Evolutionary conservation across 805 yeast genomes (phyloP), one percentile per base, ranked within the genome.

Genomic region (Kazachstania taianensis): DNA sequence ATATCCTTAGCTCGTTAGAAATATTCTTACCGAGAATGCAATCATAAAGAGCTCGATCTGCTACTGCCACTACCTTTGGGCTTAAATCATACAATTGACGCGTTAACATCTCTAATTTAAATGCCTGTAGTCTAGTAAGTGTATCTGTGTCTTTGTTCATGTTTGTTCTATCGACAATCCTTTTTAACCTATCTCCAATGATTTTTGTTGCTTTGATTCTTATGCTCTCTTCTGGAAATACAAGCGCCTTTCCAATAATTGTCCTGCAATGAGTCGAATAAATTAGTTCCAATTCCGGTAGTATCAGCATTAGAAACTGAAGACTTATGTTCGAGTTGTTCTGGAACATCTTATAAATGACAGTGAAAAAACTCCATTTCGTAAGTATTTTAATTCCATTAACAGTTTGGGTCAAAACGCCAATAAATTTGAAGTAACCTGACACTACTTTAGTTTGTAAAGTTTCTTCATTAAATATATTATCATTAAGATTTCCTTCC

Each of bases 351-450:
- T 83, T 83, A 47, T 81, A 78, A 35, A 86, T 65, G 59, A 83
- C 76, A 39, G 79, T 86, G 58, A 84, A 83, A 40, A 89, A 69
- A 46, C 86, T 81, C 92, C 94, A 83, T 42, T 81, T 76, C 34
- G 76, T 81, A 39, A 92, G 53, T 45, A 89, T 65, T 30, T 66
- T 66, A 17, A 82, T 56, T 1, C 98, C 98, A 32, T 70, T 66
- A 0, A 61, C 52, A 26, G 72, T 67, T 2, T 68, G 59, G 3
- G 86, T 73, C 13, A 92, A 58, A 0, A 78, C 75, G 0, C 96
- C 96, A 8, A 92, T 57, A 50, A 89, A 72, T 39, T 73, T 70
- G 43, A 92, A 72, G 53, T 87, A 89, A 0, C 96, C 96, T 39
- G 65, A 58, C 29, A 84, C 73, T 16, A 82, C 53, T 3, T 94